A percentile compares a stretch with the other conserved stretches of the same genome.
Conservation (phyloP, 2,329 filamentous ascomycete species). For the Monascus ruber region DNA sequence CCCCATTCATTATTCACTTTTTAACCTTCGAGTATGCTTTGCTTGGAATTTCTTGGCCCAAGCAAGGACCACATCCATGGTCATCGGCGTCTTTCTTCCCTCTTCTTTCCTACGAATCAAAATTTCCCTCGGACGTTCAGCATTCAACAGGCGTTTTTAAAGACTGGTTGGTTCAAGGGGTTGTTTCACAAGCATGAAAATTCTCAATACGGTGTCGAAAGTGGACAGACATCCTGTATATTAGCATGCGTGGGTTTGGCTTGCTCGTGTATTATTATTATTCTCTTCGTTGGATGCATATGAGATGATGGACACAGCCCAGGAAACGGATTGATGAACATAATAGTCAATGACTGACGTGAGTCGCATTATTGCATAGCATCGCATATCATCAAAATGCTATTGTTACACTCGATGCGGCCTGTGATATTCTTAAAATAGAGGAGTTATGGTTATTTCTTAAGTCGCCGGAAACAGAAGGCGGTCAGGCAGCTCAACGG, state of each 20-base stretch:
- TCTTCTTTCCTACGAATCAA: background rate
- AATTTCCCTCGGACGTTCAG: background rate
- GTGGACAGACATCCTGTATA: background rate
- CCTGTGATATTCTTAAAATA: too few relatives aligned
- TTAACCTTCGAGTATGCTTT: background rate
- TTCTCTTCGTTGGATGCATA: background rate
- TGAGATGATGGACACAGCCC: too few relatives aligned
- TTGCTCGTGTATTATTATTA: background rate
- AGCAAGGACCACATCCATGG: background rate
- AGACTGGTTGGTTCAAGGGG: background rate
- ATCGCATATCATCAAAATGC: too few relatives aligned
- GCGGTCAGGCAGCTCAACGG: too few relatives aligned
- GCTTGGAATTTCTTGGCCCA: background rate
- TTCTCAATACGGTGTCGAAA: background rate
- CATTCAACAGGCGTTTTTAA: background rate
- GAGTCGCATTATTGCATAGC: too few relatives aligned
- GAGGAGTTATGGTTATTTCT: too few relatives aligned
- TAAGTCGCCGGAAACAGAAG: too few relatives aligned
- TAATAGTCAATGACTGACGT: too few relatives aligned
- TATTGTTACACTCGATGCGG: too few relatives aligned
- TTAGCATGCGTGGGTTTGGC: background rate
- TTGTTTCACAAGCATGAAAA: background rate
- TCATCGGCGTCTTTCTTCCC: too few relatives aligned
- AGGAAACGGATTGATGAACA: too few relatives aligned
- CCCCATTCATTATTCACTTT: background rate